These are phyloP conservation scores for Flaveria robusta DNA, from an alignment of 129 eudicot species.

Conservation along the genomic window DNA sequence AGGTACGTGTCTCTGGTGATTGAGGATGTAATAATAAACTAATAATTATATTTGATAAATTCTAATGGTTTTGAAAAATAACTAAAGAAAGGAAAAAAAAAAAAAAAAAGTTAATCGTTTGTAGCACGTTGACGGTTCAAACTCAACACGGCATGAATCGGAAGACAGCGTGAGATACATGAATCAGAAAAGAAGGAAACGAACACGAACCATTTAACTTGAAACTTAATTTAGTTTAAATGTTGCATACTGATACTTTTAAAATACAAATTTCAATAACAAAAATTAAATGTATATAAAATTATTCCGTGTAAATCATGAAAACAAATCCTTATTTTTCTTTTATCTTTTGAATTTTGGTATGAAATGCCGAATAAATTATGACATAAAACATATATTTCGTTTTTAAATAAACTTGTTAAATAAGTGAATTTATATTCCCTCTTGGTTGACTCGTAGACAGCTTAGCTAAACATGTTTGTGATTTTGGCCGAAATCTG, in stretches of 20 bases:
- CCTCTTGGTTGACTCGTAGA: background rate
- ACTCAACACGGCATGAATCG: background rate
- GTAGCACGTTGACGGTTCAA: background rate
- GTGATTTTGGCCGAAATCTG: background rate
- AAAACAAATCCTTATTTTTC: no score
- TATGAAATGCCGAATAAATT: background rate
- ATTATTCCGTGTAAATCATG: no score
- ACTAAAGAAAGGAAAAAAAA: no score
- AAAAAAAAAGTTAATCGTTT: no score
- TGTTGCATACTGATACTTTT: no score
- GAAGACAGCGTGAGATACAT: background rate
- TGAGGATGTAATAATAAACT: background rate
- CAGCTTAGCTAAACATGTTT: background rate
- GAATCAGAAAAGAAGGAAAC: background rate
- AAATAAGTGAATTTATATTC: no score
- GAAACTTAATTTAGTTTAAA: background rate
- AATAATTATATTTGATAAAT: no score
- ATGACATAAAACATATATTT: background rate
- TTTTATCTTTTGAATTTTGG: background rate
- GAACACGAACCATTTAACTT: background rate
- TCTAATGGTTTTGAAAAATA: no score
- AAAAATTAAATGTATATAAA: no score
- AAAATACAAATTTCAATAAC: no score
- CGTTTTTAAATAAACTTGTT: background rate
- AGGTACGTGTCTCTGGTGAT: background rate